Percentiles rank a stretch among this genome's conserved stretches.
Evolutionary conservation across 352 stramenopile genomes (phyloP).

Genomic region (Blastocystis sp.): DNA sequence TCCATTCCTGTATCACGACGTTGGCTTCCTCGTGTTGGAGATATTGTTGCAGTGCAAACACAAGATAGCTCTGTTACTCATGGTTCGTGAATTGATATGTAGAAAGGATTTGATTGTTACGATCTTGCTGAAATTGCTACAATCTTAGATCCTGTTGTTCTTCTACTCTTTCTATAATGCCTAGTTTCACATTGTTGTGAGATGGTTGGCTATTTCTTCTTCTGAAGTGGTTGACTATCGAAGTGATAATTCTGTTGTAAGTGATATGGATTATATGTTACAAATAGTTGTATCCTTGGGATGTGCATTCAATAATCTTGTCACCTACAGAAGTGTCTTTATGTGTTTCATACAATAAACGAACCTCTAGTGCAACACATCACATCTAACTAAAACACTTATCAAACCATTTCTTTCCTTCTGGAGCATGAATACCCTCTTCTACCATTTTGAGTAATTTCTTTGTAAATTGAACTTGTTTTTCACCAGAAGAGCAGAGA

Average conservation of each 20-base stretch:
- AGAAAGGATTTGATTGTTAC: background rate
- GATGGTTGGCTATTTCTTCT: background rate
- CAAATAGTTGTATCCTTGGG: conserved; percentile 30
- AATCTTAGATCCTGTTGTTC: background rate
- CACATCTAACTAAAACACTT: background rate
- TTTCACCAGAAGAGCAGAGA: background rate
- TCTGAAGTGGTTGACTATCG: background rate
- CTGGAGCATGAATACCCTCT: background rate
- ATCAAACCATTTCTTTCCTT: background rate
- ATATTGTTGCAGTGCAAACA: background rate
- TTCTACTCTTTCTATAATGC: background rate
- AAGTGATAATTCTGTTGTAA: background rate
- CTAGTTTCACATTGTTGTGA: background rate
- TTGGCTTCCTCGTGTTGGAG: background rate
- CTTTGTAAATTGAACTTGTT: background rate
- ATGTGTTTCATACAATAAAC: conserved; percentile 16
- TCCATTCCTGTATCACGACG: background rate
- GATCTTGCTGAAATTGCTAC: background rate
- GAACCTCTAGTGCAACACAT: background rate
- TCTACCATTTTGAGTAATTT: background rate
- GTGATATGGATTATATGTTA: background rate
- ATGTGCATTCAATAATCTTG: conserved; percentile 14
- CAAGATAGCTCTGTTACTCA: background rate
- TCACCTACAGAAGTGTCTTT: background rate
- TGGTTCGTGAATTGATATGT: background rate